Conservation (phyloP, 2,329 filamentous ascomycete species). For the Cercospora berteroae region DNA sequence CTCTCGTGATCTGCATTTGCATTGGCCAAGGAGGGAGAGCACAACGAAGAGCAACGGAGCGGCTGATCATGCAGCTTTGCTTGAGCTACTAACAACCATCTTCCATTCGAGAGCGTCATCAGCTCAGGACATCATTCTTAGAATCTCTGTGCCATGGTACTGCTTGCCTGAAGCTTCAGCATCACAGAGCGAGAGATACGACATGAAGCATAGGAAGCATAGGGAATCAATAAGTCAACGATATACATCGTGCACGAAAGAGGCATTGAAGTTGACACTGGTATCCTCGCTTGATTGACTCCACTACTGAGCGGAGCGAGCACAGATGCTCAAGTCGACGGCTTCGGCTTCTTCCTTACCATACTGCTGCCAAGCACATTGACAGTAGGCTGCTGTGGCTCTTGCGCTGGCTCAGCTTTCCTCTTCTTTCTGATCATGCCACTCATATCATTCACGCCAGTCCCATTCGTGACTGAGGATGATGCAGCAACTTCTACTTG, state of each 20-base stretch:
- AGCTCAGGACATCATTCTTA: neutral
- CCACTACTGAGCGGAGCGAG: neutral
- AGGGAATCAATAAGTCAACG: neutral
- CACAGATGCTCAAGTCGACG: neutral
- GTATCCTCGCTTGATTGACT: neutral
- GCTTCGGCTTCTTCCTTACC: constrained; percentile 59
- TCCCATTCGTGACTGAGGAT: constrained; percentile 5
- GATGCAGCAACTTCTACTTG: constrained; percentile 4
- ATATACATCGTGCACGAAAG: neutral
- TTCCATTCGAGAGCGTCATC: neutral
- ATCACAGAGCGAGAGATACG: neutral
- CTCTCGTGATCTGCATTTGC: too few relatives aligned
- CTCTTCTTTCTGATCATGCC: constrained; percentile 52
- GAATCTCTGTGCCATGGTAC: neutral
- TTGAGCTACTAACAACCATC: neutral
- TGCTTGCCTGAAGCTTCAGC: neutral
- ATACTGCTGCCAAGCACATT: constrained; percentile 54
- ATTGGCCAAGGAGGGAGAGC: neutral
- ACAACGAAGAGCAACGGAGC: neutral
- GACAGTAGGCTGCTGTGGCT: constrained; percentile 29
- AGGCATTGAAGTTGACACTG: neutral
- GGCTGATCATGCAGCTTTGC: neutral
- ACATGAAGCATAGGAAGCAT: neutral
- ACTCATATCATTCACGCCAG: constrained; percentile 34
- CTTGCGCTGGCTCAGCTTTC: constrained; percentile 36